Base-by-base conservation (phyloP, 1,284 basidiomycete genomes). In the Ustilago shanxiensis region DNA sequence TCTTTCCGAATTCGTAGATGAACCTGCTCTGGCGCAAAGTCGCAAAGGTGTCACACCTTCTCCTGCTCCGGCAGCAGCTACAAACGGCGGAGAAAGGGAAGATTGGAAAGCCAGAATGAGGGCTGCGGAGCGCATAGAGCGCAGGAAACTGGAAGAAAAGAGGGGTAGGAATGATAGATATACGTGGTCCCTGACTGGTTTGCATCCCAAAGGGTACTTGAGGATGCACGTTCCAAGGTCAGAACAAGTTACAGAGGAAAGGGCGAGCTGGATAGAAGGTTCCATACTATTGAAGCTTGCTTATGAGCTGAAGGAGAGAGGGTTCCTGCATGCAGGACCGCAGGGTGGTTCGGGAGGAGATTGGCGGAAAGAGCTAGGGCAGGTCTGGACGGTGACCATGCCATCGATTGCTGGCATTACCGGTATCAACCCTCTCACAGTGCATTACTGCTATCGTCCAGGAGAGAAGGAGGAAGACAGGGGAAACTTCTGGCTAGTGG, bases 361-460 rank as follows among this genome's bases (percentile, higher is more conserved):
- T 10, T 75, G 74, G 70, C 37, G 55, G 18, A 22, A 53, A 8
- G 70, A 77, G 18, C 52, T 77, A 16, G 75, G 69, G 8, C 68
- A 80, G 18, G 70, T 79, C 8, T 81, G 79, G 81, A 74, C 74
- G 13, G 66, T 77, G 4, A 92, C 92, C 2, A 93, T 93, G 91
- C 92, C 92, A 1, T 90, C 89, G 55, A 89, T 91, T 58, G 69
- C 91, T 29, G 92, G 92, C 0, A 89, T 89, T 61, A 90, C 92
- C 73, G 92, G 91, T 0, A 91, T 93, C 76, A 93, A 93, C 70
- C 92, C 93, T 0, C 86, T 93, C 57, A 91, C 91, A 0, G 90
- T 92, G 24, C 93, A 92, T 84, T 93, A 90, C 79, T 90, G 90
- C 80, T 93, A 93, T 52, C 68, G 77, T 3, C 77, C 79, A 0